Evolutionary conservation across 2,329 filamentous ascomycete species (phyloP), one percentile per base, ranked within the genome.

Genomic region (Penicillium hordei): DNA sequence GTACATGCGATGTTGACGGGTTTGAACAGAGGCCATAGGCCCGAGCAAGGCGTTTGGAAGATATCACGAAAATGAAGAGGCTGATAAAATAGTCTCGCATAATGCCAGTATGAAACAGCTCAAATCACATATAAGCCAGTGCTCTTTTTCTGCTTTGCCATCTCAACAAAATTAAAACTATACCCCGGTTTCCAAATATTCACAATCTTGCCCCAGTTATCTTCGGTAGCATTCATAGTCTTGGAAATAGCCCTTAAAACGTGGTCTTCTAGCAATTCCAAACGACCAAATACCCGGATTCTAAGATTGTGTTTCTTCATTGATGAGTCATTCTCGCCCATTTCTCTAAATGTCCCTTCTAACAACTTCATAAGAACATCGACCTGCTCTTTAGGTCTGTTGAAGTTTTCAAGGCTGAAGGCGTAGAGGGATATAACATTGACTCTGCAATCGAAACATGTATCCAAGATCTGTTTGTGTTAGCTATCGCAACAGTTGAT

Each of bases 351-450:
- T 31, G 12, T 15, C 6, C 6, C n/a, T n/a, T 52, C 49, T 8
- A 52, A 12, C 8, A 52, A 29, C 19, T 9, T 21, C 39, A 43
- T 52, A 6, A 52, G 27, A 19, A 40, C n/a, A n/a, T 61, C 45
- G 27, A 64, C 31, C 43, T 64, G 48, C 7, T 48, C 50, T 12
- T 50, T 42, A 2, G 61, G 44, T 33, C 61, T 43, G 13, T 64
- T 23, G 40, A 64, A 62, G 33, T 59, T 64, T 17, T 59, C 61
- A 15, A 59, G 53, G 33, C 60, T 63, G 46, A 64, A 64, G 12
- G 58, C 38, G 36, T 64, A 59, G 12, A 54, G 33, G 5, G 61
- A 62, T 17, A 63, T 15, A 13, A 33, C 29, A 15, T 59, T 21
- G 36, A 59, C 19, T 17, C 29, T 39, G 9, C 39, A 40, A 2